Conservation (phyloP, 1,284 basidiomycete genomes). For the Pyrrhoderma noxium region DNA sequence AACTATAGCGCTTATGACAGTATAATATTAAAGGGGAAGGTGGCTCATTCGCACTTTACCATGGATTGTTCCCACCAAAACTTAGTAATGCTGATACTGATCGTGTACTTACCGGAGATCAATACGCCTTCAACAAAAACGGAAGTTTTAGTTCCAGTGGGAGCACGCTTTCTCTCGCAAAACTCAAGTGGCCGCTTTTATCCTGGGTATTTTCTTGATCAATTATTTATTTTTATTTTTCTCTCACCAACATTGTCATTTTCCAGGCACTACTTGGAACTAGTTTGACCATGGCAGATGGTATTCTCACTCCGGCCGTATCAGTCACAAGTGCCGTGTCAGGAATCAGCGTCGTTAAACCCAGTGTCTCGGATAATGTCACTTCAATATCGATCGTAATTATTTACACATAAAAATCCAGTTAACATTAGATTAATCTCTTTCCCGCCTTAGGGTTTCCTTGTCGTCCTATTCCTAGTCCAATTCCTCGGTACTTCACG, state of each 20-base stretch:
- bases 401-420: too few relatives aligned
- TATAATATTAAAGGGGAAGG: slow-evolving; percentile 43
- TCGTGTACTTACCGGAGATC: slow-evolving; percentile 46
- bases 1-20: not conserved
- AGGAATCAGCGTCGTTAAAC: slow-evolving; percentile 56
- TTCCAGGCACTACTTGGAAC: slow-evolving; percentile 32
- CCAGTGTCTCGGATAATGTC: slow-evolving; percentile 38
- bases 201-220: slow-evolving; percentile 38
- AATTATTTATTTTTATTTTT: not conserved
- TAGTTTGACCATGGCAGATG: slow-evolving; percentile 55
- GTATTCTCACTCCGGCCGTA: slow-evolving; percentile 57
- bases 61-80: slow-evolving; percentile 48
- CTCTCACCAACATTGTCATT: not conserved
- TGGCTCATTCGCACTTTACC: slow-evolving; percentile 57
- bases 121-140: slow-evolving; percentile 20
- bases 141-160: slow-evolving; percentile 17
- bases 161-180: slow-evolving; percentile 24
- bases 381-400: slow-evolving; percentile 53
- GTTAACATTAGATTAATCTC: not conserved
- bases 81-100: slow-evolving; percentile 40
- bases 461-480: slow-evolving; percentile 49
- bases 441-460: slow-evolving; percentile 37
- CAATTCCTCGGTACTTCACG: slow-evolving; percentile 53
- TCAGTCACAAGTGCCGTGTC: slow-evolving; percentile 61
- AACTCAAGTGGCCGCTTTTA: slow-evolving; percentile 41